Evolutionary conservation across 768 basidiomycete species (phyloP).

Genomic region (Pisolithus albus): DNA sequence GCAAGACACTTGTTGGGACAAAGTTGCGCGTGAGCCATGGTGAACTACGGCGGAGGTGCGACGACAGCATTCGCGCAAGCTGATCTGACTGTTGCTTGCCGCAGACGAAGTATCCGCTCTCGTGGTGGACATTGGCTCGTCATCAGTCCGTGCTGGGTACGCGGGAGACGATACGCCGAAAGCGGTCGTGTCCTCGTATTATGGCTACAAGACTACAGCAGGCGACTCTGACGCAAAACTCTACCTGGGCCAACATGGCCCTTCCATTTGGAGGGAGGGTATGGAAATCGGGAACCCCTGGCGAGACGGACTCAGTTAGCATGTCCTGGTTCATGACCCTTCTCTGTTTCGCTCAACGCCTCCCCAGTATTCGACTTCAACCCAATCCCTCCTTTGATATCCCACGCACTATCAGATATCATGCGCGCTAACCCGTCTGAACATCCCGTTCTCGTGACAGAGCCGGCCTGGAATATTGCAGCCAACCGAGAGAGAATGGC

Average conservation of each 20-base stretch:
- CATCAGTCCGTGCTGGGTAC: conserved; percentile 88
- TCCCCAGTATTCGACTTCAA: conserved; percentile 66
- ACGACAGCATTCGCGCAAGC: neutral
- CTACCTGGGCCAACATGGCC: conserved; percentile 82
- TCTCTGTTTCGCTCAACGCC: neutral
- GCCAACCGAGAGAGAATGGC: conserved; percentile 93
- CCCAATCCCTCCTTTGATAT: conserved; percentile 62
- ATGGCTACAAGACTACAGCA: conserved; percentile 59
- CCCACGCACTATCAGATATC: conserved; percentile 67
- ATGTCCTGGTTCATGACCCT: conserved; percentile 6
- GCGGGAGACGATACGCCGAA: conserved; percentile 96
- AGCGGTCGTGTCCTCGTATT: conserved; percentile 83
- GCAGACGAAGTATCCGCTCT: conserved; percentile 95
- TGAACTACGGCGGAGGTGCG: conserved; percentile 84
- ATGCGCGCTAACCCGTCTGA: conserved; percentile 75
- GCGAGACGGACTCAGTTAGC: conserved; percentile 74
- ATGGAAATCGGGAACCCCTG: conserved; percentile 87
- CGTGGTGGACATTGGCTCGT: conserved; percentile 90
- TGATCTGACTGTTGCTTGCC: conserved; percentile 1
- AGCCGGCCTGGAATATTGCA: conserved; percentile 93
- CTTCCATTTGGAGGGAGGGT: conserved; percentile 81
- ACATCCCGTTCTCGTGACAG: conserved; percentile 89
- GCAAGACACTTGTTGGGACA: no score
- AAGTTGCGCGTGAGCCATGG: conserved; percentile 38
- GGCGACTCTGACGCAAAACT: conserved; percentile 43